Evolutionary conservation across 2,329 filamentous ascomycete species (phyloP).

Genomic region (Chaetomium globosum): DNA sequence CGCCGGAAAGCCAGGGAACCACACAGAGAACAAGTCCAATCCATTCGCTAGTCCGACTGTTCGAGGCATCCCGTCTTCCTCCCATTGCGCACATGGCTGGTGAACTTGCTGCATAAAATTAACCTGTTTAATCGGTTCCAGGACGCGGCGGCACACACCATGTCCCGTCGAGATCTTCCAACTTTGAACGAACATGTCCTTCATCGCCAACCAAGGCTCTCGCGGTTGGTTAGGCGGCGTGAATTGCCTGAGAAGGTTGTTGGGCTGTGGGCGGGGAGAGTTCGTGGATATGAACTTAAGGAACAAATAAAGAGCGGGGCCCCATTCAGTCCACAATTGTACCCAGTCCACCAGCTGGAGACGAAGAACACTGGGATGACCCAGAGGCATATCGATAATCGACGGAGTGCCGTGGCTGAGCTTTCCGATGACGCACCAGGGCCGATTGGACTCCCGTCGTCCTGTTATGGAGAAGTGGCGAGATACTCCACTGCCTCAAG

Average conservation of each 20-base stretch:
- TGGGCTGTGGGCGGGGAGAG: background rate
- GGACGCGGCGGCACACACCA: background rate
- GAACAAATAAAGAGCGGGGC: background rate
- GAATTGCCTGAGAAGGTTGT: background rate
- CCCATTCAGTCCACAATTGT: too few species aligned
- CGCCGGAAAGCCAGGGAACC: background rate
- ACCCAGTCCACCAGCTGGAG: background rate
- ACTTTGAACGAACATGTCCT: background rate
- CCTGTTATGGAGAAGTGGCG: background rate
- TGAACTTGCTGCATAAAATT: too few species aligned
- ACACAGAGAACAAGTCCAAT: background rate
- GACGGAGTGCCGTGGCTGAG: background rate
- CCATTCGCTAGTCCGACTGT: background rate
- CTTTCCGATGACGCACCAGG: background rate
- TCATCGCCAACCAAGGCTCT: conserved; percentile 12
- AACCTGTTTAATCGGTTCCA: background rate
- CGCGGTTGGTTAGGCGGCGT: background rate
- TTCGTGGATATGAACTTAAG: background rate
- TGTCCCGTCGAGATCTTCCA: background rate
- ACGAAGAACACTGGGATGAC: background rate
- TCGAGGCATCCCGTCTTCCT: too few species aligned
- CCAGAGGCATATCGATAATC: background rate
- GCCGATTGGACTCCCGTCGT: background rate
- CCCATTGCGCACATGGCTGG: background rate
- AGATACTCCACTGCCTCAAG: background rate